Evolutionary conservation across 2,329 filamentous ascomycete genomes (phyloP).

Genomic region (Rutstroemia sp.): DNA sequence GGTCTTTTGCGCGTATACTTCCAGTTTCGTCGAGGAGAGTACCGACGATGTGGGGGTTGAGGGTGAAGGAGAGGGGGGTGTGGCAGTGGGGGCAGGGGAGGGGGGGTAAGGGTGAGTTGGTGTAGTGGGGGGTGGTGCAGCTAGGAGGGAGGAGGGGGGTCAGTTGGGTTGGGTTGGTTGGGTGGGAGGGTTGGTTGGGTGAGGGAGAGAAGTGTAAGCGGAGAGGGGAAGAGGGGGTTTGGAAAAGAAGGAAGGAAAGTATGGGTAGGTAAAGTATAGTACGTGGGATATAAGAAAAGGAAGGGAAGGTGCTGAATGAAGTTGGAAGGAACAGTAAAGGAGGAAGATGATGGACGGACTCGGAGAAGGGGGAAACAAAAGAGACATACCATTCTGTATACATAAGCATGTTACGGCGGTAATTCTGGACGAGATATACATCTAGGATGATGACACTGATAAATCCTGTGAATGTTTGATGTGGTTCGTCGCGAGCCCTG

Average conservation of each 20-base stretch:
- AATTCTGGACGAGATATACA: constrained; percentile 22
- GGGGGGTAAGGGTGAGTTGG: constrained; percentile 32
- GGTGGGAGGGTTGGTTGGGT: not conserved
- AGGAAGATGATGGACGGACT: too few relatives aligned
- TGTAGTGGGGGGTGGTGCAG: constrained; percentile 47
- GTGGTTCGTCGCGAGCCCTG: constrained; percentile 30
- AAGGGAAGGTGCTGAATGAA: not conserved
- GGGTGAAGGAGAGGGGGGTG: constrained; percentile 23
- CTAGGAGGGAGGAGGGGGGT: constrained; percentile 23
- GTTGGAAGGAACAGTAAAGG: too few relatives aligned
- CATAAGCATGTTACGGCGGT: constrained; percentile 31
- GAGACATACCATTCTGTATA: constrained; percentile 35
- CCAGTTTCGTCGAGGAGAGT: constrained; percentile 48
- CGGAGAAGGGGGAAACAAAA: not conserved
- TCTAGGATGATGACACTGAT: constrained; percentile 26
- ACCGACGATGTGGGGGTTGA: constrained; percentile 37
- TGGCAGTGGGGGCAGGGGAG: constrained; percentile 35
- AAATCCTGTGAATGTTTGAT: constrained; percentile 34
- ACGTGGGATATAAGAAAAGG: not conserved
- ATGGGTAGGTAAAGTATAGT: not conserved
- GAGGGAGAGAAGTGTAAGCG: not conserved
- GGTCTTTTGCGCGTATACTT: constrained; percentile 40
- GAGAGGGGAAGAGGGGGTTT: not conserved
- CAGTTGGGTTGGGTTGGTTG: not conserved
- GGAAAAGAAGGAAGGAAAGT: not conserved